Conservation (phyloP, 2,329 filamentous ascomycete species). For the Fusarium udum region DNA sequence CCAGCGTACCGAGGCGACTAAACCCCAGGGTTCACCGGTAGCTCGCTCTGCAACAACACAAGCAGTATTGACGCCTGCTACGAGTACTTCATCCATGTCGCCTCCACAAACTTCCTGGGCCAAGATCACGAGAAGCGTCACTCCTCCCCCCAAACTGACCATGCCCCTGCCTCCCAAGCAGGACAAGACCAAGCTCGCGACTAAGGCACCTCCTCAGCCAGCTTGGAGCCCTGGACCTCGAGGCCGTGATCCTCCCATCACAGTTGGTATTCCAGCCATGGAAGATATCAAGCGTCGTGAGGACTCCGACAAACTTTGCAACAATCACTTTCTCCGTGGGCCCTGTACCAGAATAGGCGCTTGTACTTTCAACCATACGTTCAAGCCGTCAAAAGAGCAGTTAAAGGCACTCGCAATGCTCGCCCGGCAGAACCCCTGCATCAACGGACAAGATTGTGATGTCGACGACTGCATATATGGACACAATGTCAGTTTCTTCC, state of each 20-base stretch:
- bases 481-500: constrained; percentile 63
- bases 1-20: neutral
- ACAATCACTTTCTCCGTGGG: constrained; percentile 68
- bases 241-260: constrained; percentile 63
- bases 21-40: constrained; percentile 14
- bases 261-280: constrained; percentile 57
- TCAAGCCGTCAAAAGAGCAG: constrained; percentile 63
- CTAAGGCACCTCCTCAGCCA: constrained; percentile 39
- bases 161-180: constrained; percentile 52
- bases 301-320: constrained; percentile 67
- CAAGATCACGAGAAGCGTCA: constrained; percentile 53
- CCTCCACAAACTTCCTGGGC: constrained; percentile 45
- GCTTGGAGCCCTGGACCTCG: constrained; percentile 64
- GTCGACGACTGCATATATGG: constrained; percentile 69
- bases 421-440: constrained; percentile 67
- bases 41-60: constrained; percentile 16
- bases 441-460: constrained; percentile 66
- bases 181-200: constrained; percentile 36
- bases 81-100: constrained; percentile 39
- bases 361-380: constrained; percentile 67
- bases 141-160: constrained; percentile 51
- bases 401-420: constrained; percentile 65
- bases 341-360: constrained; percentile 63
- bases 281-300: constrained; percentile 66
- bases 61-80: constrained; percentile 37